These are phyloP conservation scores for Cyclanthera cordifolia DNA, from an alignment of 306 rosid species.

Conservation along the genomic window DNA sequence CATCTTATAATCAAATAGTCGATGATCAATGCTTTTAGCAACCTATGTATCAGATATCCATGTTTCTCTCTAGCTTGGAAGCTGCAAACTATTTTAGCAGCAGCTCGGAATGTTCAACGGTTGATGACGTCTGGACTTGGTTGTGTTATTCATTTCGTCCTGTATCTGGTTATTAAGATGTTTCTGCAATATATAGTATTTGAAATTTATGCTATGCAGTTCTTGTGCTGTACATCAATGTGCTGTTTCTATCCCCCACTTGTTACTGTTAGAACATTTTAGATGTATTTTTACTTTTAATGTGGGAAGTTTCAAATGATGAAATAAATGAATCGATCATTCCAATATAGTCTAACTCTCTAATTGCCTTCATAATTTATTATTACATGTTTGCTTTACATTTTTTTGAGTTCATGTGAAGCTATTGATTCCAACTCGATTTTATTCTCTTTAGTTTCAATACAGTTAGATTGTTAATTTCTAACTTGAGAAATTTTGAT, in stretches of 20 bases:
- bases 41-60: background rate
- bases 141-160: background rate
- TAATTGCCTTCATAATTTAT: background rate
- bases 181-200: background rate
- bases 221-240: background rate
- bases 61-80: background rate
- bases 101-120: background rate
- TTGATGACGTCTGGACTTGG: background rate
- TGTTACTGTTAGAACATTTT: background rate
- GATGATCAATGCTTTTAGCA: background rate
- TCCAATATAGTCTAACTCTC: background rate
- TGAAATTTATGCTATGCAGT: background rate
- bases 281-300: background rate
- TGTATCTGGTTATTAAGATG: background rate
- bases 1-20: background rate
- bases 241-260: background rate
- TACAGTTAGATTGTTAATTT: background rate
- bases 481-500: background rate
- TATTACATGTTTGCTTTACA: background rate
- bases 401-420: too few relatives aligned
- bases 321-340: background rate
- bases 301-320: constrained; percentile 9
- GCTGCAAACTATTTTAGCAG: background rate
- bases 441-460: too few relatives aligned
- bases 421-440: too few relatives aligned